Percentiles rank a stretch among this genome's conserved stretches.
Conservation (phyloP, 305 asterid species). For the Striga hermonthica region DNA sequence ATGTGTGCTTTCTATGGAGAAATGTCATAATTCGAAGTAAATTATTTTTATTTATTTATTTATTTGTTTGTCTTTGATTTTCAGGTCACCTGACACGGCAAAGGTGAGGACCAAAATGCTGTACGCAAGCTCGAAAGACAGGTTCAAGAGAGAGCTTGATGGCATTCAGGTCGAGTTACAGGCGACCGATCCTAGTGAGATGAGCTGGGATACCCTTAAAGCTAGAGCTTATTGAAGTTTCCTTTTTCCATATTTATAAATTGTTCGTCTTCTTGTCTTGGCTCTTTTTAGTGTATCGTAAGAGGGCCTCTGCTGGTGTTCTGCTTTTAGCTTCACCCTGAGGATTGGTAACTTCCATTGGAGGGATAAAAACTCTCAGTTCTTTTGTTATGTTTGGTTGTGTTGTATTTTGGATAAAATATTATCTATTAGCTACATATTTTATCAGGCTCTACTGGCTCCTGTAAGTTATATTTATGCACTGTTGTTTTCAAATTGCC, state of each 20-base stretch:
- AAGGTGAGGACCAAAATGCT: conserved; percentile 57
- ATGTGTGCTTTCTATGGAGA: too few relatives aligned
- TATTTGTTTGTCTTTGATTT: not conserved
- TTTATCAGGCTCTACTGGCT: too few relatives aligned
- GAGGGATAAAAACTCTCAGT: too few relatives aligned
- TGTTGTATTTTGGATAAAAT: conserved; percentile 10
- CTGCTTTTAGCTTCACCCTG: conserved; percentile 3
- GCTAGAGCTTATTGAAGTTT: conserved; percentile 40
- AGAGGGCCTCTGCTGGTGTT: not conserved
- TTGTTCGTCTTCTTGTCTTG: conserved; percentile 3
- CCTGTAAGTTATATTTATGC: not conserved
- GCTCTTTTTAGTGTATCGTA: not conserved
- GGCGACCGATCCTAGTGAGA: conserved; percentile 58
- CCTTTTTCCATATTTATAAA: not conserved
- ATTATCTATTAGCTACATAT: conserved; percentile 26
- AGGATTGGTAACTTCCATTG: too few relatives aligned
- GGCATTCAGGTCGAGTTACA: conserved; percentile 61
- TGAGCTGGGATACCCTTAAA: conserved; percentile 50
- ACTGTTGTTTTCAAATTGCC: too few relatives aligned
- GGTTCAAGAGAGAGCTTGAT: conserved; percentile 57
- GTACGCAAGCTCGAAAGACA: conserved; percentile 55
- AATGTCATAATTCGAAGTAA: too few relatives aligned
- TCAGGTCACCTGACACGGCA: conserved; percentile 54
- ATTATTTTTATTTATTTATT: too few relatives aligned
- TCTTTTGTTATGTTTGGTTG: conserved; percentile 1